phyloP scores from a whole-genome alignment of 768 basidiomycete genomes.

The Amanita subjunquillea region DNA sequence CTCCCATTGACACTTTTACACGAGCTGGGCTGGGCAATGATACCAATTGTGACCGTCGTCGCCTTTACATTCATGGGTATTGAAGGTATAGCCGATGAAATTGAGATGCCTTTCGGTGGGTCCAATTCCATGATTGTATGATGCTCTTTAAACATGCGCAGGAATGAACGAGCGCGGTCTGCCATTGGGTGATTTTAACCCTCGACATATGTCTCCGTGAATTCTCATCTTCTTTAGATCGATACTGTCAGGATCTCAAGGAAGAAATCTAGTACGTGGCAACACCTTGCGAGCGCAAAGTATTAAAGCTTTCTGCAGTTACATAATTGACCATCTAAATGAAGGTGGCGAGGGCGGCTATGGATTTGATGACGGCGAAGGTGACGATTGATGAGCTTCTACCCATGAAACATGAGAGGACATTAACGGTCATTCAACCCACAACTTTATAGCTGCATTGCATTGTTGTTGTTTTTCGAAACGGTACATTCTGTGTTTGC shows the following conservation, averaged over 20 bases:
- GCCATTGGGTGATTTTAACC: constrained; percentile 48
- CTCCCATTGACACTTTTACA: constrained; percentile 81
- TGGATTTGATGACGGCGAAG: constrained; percentile 75
- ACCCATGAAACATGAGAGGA: not conserved
- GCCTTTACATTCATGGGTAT: constrained; percentile 92
- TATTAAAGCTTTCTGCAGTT: constrained; percentile 28
- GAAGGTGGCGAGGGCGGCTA: constrained; percentile 65
- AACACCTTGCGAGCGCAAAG: constrained; percentile 6
- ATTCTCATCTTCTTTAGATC: constrained; percentile 32
- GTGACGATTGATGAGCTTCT: constrained; percentile 47
- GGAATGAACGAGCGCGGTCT: constrained; percentile 59
- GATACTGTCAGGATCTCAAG: constrained; percentile 77
- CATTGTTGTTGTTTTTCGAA: not conserved
- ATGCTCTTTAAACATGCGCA: constrained; percentile 12
- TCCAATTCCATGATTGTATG: constrained; percentile 6
- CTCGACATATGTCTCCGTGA: not conserved
- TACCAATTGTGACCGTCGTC: constrained; percentile 80
- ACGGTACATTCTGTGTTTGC: constrained; percentile 4
- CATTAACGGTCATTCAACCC: not conserved
- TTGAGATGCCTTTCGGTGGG: constrained; percentile 90
- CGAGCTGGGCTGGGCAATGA: constrained; percentile 73
- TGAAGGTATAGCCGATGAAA: constrained; percentile 91
- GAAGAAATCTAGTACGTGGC: constrained; percentile 70
- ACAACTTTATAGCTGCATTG: not conserved
- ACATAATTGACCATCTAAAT: constrained; percentile 57